These are phyloP conservation scores for Trifolium fragiferum DNA, from an alignment of 306 rosid genomes.

Conservation along the genomic window DNA sequence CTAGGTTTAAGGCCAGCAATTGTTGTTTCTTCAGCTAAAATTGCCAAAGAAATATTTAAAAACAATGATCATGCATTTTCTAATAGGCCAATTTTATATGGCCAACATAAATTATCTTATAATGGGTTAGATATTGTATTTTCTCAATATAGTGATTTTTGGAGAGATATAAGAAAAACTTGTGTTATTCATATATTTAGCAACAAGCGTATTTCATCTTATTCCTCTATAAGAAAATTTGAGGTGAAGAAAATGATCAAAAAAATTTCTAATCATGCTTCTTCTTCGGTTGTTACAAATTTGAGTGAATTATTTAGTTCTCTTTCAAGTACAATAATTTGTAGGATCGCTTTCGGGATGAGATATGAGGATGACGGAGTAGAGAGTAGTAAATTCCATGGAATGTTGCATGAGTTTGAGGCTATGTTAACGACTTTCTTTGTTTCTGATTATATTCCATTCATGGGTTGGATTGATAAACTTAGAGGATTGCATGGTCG, in stretches of 20 bases:
- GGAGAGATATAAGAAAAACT: slow-evolving; percentile 54
- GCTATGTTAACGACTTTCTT: slow-evolving; percentile 4
- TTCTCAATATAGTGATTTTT: slow-evolving; percentile 42
- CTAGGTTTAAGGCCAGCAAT: slow-evolving; percentile 40
- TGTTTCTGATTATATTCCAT: slow-evolving; percentile 45
- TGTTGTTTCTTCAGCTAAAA: slow-evolving; percentile 38
- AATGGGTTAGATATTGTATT: slow-evolving; percentile 47
- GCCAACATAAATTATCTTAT: slow-evolving; percentile 41
- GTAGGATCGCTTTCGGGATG: slow-evolving; percentile 53
- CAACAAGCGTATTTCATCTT: slow-evolving; percentile 27
- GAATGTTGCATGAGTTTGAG: slow-evolving; percentile 34
- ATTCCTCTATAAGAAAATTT: slow-evolving; percentile 8
- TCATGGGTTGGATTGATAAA: slow-evolving; percentile 54
- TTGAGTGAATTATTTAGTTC: slow-evolving; percentile 23
- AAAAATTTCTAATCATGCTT: slow-evolving; percentile 12
- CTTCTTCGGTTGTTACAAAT: slow-evolving; percentile 1
- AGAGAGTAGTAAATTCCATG: slow-evolving; percentile 34
- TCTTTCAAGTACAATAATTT: slow-evolving; percentile 39
- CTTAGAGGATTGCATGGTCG: slow-evolving; percentile 26
- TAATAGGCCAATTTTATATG: slow-evolving; percentile 38
- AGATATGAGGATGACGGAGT: slow-evolving; percentile 26
- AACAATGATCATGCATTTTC: slow-evolving; percentile 36
- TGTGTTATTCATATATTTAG: slow-evolving; percentile 46
- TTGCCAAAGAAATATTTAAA: slow-evolving; percentile 36
- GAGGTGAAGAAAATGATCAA: slow-evolving; percentile 13